A percentile compares a stretch with the other conserved stretches of the same genome.
phyloP scores from a whole-genome alignment of 179 eudicot species.

The Spinacia oleracea region DNA sequence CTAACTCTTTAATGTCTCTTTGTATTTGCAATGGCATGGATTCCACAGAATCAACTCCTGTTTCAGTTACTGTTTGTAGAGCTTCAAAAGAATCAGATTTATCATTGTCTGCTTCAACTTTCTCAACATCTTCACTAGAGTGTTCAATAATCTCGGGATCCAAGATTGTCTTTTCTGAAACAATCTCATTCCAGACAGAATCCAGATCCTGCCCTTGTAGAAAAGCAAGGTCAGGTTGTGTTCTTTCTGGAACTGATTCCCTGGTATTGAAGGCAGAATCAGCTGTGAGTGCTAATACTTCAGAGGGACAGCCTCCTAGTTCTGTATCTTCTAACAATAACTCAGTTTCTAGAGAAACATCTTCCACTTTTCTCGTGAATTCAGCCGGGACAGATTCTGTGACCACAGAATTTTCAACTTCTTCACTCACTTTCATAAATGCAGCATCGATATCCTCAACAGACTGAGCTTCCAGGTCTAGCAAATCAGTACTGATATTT shows the following conservation, averaged over 20 bases:
- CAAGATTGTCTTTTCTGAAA: background rate
- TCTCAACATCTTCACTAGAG: conserved; percentile 12
- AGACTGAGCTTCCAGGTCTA: conserved; percentile 38
- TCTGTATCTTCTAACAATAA: conserved; percentile 3
- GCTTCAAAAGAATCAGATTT: conserved; percentile 5
- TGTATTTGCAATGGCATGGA: conserved; percentile 17
- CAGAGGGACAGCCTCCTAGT: background rate
- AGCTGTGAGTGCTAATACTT: background rate
- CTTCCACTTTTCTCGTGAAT: conserved; percentile 4
- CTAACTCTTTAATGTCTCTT: conserved; percentile 7
- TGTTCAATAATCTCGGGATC: conserved; percentile 1
- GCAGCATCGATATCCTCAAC: conserved; percentile 34
- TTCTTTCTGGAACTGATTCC: conserved; percentile 9
- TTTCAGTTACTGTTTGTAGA: conserved; percentile 12
- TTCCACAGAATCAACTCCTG: conserved; percentile 19
- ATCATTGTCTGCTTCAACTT: background rate
- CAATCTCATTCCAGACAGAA: background rate
- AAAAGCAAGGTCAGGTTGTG: conserved; percentile 5
- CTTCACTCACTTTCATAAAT: conserved; percentile 32
- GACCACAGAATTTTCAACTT: conserved; percentile 26
- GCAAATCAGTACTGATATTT: conserved; percentile 27
- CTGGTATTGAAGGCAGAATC: background rate
- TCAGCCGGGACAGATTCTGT: conserved; percentile 22
- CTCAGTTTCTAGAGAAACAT: conserved; percentile 12
- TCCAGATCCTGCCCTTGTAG: background rate